Conservation (phyloP, 768 basidiomycete species). For the Paxillus involutus region DNA sequence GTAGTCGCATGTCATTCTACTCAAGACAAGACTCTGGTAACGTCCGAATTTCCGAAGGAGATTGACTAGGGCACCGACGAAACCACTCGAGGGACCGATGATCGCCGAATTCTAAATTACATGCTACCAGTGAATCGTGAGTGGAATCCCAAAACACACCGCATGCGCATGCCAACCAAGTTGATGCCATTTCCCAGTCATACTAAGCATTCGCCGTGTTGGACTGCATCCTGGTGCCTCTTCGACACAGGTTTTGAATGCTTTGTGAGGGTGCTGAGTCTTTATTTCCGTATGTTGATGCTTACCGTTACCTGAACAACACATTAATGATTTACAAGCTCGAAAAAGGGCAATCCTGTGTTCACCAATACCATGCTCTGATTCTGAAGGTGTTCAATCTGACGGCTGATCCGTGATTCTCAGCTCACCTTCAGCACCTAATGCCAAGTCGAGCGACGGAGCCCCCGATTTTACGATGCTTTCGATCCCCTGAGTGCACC, state of each 20-base stretch:
- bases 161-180: not conserved
- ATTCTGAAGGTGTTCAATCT: too few species aligned
- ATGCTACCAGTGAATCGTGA: not conserved
- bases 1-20: not conserved
- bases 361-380: not conserved
- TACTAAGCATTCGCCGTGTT: too few species aligned
- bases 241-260: not conserved
- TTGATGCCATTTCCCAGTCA: not conserved
- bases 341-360: not conserved
- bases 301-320: not conserved
- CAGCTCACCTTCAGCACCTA: not conserved
- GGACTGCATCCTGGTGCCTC: not conserved
- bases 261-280: not conserved
- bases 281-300: not conserved
- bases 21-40: not conserved
- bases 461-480: not conserved
- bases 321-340: not conserved
- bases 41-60: slow-evolving; percentile 3
- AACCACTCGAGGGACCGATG: not conserved
- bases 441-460: not conserved
- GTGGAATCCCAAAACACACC: too few species aligned
- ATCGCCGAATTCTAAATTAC: not conserved
- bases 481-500: not conserved
- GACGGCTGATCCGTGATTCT: too few species aligned
- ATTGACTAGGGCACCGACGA: slow-evolving; percentile 9